Base-by-base conservation (phyloP, 2,329 filamentous ascomycete species). In the Botrytis porri region DNA sequence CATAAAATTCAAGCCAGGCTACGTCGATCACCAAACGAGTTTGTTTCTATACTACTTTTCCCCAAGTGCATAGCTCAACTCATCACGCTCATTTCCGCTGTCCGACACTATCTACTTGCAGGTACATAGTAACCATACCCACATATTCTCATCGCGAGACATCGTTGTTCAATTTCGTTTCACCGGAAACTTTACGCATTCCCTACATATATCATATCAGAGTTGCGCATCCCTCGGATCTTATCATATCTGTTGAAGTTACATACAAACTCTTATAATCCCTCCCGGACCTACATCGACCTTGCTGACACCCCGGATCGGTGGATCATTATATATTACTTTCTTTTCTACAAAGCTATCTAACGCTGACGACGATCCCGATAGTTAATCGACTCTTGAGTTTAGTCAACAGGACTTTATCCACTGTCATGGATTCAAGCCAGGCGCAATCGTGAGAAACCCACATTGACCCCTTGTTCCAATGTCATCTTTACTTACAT, bases 371-470 rank as follows among this genome's bases (percentile, higher is more conserved):
- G 77, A 79, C 78, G 77, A 78, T 79, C 75, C 75, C 75, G 73
- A 75, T 76, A 80, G 76, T 67, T 74, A 48, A 73, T 69, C 74
- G 70, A 65, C 54, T 72, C 59, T 75, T 73, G 62, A 75, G 62
- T 76, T 77, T 75, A 76, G 77, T 78, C 73, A 70, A 76, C 73
- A 74, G 70, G 76, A 75, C 74, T 75, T 71, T 75, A 75, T 74
- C 75, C 78, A 78, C 80, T 81, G 81, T 80, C 82, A 88, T 88
- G 86, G 84, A 87, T 79, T 82, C 85, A 75, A 83, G 81, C 79
- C 85, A 87, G 78, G 81, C 84, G 79, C 84, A 86, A 78, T 80
- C 87, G 87, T 89, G 86, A 81, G 86, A 79, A 76, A 69, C 78
- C 74, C 78, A 78, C 76, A 76, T 76, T 74, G 72, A 59, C 73